Evolutionary conservation across 2,329 filamentous ascomycete species (phyloP), one percentile per base, ranked within the genome.

Genomic region (Aschersonia sp.): DNA sequence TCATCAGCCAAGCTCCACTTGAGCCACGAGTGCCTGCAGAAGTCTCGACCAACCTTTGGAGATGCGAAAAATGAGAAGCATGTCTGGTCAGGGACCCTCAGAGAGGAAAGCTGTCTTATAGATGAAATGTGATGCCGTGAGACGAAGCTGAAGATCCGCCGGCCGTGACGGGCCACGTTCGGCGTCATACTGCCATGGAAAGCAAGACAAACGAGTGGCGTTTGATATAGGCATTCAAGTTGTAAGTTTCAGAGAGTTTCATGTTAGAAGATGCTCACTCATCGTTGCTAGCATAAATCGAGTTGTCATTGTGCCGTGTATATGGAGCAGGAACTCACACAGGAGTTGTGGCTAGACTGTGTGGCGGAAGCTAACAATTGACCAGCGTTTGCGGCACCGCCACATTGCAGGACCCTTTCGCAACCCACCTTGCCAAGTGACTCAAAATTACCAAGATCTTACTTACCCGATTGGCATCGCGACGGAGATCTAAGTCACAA

Each of bases 21-120:
- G 22, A 22, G 22, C 22, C 22, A 22, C 22, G 22, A 22, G 22
- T 4, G 22, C 22, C 22, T 22, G 22, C 22, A 22, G 22, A 22
- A 22, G 22, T 22, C 22, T 22, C 22, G 22, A 42, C 40, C 5
- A 35, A 49, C 49, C 39, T 49, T 46, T 4, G 46, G 42, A n/a
- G 51, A 50, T 48, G 57, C 12, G 49, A 49, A 53, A 51, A 57
- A 52, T 46, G 55, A 48, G 50, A 56, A 57, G 14, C 53, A 50
- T 11, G 52, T 55, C 42, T 57, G 56, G 4, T 48, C 45, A 30
- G 42, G 46, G 30, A 39, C 12, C 33, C 49, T 45, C 10, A 50
- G 40, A 32, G 35, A 53, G 40, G 53, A 54, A 14, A 53, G 53
- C 31, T 51, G 40, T 32, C 49, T 50, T 44, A 41, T 46, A 12